A percentile compares a stretch with the other conserved stretches of the same genome.
Evolutionary conservation across 192 early-diverging fungal species (phyloP).

Genomic region (Rhizophagus clarus): DNA sequence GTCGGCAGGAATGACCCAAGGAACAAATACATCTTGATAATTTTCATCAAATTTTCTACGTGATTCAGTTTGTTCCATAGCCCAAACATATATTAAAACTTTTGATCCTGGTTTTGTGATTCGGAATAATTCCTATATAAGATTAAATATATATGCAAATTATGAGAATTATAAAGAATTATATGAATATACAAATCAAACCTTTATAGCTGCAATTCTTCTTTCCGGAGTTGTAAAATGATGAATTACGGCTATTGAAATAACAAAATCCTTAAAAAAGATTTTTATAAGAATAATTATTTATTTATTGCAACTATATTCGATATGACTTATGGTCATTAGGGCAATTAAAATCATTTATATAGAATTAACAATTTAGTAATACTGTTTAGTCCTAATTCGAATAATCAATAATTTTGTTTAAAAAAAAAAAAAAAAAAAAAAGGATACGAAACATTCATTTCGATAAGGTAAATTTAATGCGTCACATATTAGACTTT

Average conservation of each 20-base stretch:
- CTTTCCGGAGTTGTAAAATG: conserved; percentile 85
- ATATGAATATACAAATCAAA: conserved; percentile 14
- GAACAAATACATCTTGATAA: conserved; percentile 91
- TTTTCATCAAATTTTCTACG: conserved; percentile 77
- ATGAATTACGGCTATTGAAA: conserved; percentile 96
- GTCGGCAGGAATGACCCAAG: conserved; percentile 77
- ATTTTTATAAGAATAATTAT: too few species aligned
- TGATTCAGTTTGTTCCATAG: conserved; percentile 82
- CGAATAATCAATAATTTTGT: background rate
- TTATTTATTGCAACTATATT: too few species aligned
- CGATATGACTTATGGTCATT: too few species aligned
- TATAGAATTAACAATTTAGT: too few species aligned
- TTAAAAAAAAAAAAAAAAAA: conserved; percentile 1
- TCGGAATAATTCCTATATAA: conserved; percentile 69
- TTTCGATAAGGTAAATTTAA: conserved; percentile 74
- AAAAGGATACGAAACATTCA: conserved; percentile 65
- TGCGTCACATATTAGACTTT: conserved; percentile 82
- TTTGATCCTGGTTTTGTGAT: conserved; percentile 71
- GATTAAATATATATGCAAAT: conserved; percentile 1
- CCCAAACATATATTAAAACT: conserved; percentile 93
- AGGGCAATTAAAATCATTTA: too few species aligned
- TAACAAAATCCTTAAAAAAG: conserved; percentile 77
- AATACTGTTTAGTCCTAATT: background rate
- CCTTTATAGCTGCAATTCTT: conserved; percentile 66
- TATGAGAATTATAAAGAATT: background rate